Evolutionary conservation across 208 protist species (phyloP).

Genomic region (Trypanosoma conorhini): DNA sequence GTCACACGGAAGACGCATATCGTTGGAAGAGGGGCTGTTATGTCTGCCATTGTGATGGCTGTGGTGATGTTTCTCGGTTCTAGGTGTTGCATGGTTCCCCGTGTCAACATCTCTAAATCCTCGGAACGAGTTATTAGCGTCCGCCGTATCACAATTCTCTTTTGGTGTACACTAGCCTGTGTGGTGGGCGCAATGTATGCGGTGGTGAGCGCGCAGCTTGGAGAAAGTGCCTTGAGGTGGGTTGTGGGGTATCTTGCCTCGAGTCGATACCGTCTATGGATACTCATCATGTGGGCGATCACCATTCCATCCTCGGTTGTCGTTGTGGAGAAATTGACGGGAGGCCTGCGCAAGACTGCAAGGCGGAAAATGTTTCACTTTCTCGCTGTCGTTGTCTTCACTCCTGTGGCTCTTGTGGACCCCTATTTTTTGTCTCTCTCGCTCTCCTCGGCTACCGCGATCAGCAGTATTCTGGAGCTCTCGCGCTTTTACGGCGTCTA

Average conservation of each 20-base stretch:
- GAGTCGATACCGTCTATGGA: constrained; percentile 58
- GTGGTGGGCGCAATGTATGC: constrained; percentile 37
- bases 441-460: constrained; percentile 59
- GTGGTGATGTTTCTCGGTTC: constrained; percentile 41
- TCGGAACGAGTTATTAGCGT: constrained; percentile 55
- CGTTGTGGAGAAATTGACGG: constrained; percentile 50
- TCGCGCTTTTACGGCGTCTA: constrained; percentile 69
- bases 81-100: constrained; percentile 49
- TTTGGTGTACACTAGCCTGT: constrained; percentile 38
- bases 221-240: constrained; percentile 65
- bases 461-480: constrained; percentile 62
- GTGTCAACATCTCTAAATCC: constrained; percentile 78
- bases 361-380: constrained; percentile 91
- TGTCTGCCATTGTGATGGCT: constrained; percentile 60
- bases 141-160: constrained; percentile 64
- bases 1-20: constrained; percentile 77
- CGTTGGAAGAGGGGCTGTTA: constrained; percentile 56
- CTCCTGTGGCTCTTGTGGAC: constrained; percentile 73
- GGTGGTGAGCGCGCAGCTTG: constrained; percentile 59
- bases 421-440: constrained; percentile 82
- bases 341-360: constrained; percentile 46
- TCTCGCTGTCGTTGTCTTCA: constrained; percentile 79
- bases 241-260: constrained; percentile 62
- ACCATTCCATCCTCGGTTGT: constrained; percentile 58
- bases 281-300: constrained; percentile 51